phyloP scores from a whole-genome alignment of 345 rosid species.

The Reutealis trisperma region DNA sequence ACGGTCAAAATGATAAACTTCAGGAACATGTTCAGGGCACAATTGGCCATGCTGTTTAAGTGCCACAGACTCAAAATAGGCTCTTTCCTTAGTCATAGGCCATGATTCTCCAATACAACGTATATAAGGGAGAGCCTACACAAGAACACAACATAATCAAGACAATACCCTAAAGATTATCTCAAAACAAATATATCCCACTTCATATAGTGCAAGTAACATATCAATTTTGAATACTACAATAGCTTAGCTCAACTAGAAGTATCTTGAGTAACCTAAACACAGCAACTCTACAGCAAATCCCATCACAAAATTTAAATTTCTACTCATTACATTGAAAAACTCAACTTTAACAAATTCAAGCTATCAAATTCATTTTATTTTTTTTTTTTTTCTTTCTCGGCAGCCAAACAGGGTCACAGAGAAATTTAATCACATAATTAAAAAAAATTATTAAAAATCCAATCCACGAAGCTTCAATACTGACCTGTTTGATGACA shows the following conservation, averaged over 20 bases:
- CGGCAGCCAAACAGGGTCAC: no score
- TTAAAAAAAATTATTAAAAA: neutral
- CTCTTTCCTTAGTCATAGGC: conserved; percentile 98
- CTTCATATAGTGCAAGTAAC: neutral
- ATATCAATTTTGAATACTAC: neutral
- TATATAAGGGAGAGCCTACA: conserved; percentile 86
- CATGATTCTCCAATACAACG: conserved; percentile 91
- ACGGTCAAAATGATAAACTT: conserved; percentile 89
- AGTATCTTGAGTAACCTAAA: neutral
- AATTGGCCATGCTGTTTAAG: conserved; percentile 64
- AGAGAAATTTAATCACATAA: neutral
- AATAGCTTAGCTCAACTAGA: neutral
- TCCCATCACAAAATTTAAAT: neutral
- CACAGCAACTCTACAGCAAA: neutral
- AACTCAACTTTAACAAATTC: neutral
- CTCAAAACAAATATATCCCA: neutral
- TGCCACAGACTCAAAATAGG: conserved; percentile 73
- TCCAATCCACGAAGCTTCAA: neutral
- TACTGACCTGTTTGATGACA: conserved; percentile 78
- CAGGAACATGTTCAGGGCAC: conserved; percentile 81
- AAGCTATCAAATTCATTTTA: no score
- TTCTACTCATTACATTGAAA: neutral
- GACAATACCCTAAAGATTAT: neutral
- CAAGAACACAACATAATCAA: neutral
- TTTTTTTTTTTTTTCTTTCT: no score